Base-by-base conservation (phyloP, 2,329 filamentous ascomycete species). In the Teratosphaeria nubilosa region DNA sequence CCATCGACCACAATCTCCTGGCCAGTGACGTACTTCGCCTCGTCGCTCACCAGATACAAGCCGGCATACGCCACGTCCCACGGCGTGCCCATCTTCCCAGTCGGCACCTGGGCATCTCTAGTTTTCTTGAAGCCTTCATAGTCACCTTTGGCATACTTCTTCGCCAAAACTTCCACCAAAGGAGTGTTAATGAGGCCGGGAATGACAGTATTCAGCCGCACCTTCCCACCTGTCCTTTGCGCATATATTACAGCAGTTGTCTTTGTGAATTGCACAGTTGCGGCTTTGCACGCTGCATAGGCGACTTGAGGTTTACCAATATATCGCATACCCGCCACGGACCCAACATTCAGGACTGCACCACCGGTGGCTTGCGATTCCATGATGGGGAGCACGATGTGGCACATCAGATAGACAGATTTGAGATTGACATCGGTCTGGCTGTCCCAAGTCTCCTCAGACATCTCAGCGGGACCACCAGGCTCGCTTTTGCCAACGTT, bases 201-300 rank as follows among this genome's bases (percentile, higher is more conserved):
- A 0, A 82, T 77, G 0, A 84, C 78, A 0, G 76, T 76, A 62
- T 84, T 84, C 34, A 84, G 59, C 20, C 80, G 68, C 3, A 83
- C 74, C 0, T 75, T 73, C 14, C 73, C 75, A 1, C 62, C 60
- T 5, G 63, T 67, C 51, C 64, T 58, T 55, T 68, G 55, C 0
- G 78, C 78, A 62, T 82, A 82, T 0, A 80, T 77, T 1, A 83
- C 87, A 51, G 87, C 88, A 14, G 92, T 83, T 1, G 86, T 89
- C 77, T 88, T 89, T 72, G 84, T 86, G 58, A 91, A 82, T 72
- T 89, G 86, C 65, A 90, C 82, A 51, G 90, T 85, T 66, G 85
- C 88, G 5, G 88, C 87, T 80, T 91, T 91, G 73, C 86, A 88
- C 20, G 87, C 86, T 73, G 77, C 78, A 63, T 84, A 83, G 0